Evolutionary conservation across 179 eudicot genomes (phyloP), one percentile per base, ranked within the genome.

Genomic region (Silene coronaria): DNA sequence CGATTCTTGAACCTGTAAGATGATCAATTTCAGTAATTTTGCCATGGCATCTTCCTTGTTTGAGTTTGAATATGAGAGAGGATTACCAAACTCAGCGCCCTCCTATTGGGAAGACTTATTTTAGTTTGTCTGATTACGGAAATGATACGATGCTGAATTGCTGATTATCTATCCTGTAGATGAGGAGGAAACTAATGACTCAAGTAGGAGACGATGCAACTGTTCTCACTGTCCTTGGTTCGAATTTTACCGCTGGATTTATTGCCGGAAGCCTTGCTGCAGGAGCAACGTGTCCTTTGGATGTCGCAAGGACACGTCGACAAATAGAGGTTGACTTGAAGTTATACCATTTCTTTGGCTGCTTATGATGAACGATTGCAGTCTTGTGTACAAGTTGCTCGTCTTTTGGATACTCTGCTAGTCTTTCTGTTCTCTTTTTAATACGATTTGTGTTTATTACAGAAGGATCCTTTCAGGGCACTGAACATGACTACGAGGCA

Each of bases 201-300:
- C 42, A 78, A 78, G 45, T 80, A 61, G 93, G 91, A 62, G 88
- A 85, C 32, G 90, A 88, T 77, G 62, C 85, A 22, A 92, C 80
- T 78, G 79, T 69, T 22, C 51, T 81, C 71, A 79, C 77, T 72
- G 78, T 91, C 58, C 80, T 95, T 55, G 91, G 93, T 11, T 87
- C 96, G 60, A 95, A 95, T 79, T 95, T 92, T 67, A 74, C 83
- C 78, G 90, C 97, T 75, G 99, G 97, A 46, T 89, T 92, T 82
- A 80, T 89, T 62, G 97, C 97, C 16, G 99, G 99, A 84, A 87
- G 88, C 81, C 73, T 92, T 73, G 91, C 98, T 73, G 98, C 96
- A 74, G 91, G 85, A 24, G 85, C 87, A 21, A 95, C 99, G 5
- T 90, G 95, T 82, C 99, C 99, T 51, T 80, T 95, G 63, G 99